Conservation (phyloP, 495 filamentous ascomycete genomes). For the Podospora didyma region DNA sequence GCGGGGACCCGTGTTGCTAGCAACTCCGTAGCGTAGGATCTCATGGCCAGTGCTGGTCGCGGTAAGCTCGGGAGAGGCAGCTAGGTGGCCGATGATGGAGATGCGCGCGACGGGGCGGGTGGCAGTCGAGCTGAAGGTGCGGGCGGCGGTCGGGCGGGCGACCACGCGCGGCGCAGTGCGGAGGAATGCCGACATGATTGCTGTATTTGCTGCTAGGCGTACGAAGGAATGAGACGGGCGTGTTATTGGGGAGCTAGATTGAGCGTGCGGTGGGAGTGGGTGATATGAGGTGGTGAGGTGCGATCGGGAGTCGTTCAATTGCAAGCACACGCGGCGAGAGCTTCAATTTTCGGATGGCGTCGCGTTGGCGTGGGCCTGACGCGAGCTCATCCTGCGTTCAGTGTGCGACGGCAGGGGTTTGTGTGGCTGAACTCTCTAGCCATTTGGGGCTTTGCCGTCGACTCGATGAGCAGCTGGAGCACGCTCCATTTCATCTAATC, state of each 20-base stretch:
- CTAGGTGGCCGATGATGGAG: conserved; percentile 74
- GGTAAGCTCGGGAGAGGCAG: conserved; percentile 61
- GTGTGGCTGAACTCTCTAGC: too few species aligned
- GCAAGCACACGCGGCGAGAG: too few species aligned
- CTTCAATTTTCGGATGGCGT: too few species aligned
- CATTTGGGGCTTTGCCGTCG: too few species aligned
- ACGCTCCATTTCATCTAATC: too few species aligned
- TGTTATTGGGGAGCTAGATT: too few species aligned
- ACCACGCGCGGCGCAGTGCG: conserved; percentile 31
- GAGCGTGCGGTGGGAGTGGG: background rate
- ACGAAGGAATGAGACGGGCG: too few species aligned
- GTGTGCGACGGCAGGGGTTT: too few species aligned
- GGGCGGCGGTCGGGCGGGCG: conserved; percentile 36
- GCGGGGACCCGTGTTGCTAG: conserved; percentile 48
- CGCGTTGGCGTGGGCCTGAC: too few species aligned
- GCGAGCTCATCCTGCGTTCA: too few species aligned
- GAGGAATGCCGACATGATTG: conserved; percentile 41
- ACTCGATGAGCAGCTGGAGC: too few species aligned
- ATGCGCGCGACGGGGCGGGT: conserved; percentile 58
- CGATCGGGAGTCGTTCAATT: too few species aligned
- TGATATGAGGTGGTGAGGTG: background rate
- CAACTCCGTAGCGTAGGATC: conserved; percentile 64
- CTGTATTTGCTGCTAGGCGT: background rate
- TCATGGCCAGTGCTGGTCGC: conserved; percentile 64
- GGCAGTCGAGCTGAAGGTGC: conserved; percentile 52